phyloP scores from a whole-genome alignment of 2,329 filamentous ascomycete species.

The Pezicula radicicola region DNA sequence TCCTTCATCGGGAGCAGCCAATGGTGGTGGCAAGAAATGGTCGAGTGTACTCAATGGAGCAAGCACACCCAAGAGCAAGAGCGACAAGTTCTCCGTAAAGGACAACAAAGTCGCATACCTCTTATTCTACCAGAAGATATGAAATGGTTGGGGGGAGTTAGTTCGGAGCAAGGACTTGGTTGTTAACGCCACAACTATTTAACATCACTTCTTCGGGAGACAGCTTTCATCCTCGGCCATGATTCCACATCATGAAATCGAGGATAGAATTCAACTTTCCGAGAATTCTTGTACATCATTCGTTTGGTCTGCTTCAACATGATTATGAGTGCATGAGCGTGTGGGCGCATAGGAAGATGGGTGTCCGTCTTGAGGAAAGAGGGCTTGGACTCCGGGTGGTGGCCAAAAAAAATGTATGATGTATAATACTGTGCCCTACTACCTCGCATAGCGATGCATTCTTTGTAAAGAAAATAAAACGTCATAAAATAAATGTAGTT shows the following conservation, averaged over 20 bases:
- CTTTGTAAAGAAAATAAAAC: slow-evolving; percentile 12
- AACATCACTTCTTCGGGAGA: background rate
- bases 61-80: slow-evolving; percentile 55
- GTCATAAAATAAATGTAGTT: background rate
- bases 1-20: slow-evolving; percentile 31
- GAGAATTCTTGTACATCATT: slow-evolving; percentile 13
- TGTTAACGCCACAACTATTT: background rate
- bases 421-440: slow-evolving; percentile 17
- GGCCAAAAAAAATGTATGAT: slow-evolving; percentile 12
- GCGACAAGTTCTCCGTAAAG: slow-evolving; percentile 59
- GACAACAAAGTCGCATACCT: slow-evolving; percentile 98
- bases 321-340: slow-evolving; percentile 15
- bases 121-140: slow-evolving; percentile 75
- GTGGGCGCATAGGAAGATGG: slow-evolving; percentile 11
- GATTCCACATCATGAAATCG: background rate
- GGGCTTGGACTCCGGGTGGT: slow-evolving; percentile 4
- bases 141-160: slow-evolving; percentile 3
- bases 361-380: slow-evolving; percentile 13
- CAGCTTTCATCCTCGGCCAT: background rate
- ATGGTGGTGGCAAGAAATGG: slow-evolving; percentile 62
- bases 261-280: background rate
- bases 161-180: background rate
- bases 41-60: slow-evolving; percentile 65
- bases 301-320: slow-evolving; percentile 8
- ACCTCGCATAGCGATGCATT: slow-evolving; percentile 9